Conservation (phyloP, 2,329 filamentous ascomycete species). For the Stylonectria norvegica region DNA sequence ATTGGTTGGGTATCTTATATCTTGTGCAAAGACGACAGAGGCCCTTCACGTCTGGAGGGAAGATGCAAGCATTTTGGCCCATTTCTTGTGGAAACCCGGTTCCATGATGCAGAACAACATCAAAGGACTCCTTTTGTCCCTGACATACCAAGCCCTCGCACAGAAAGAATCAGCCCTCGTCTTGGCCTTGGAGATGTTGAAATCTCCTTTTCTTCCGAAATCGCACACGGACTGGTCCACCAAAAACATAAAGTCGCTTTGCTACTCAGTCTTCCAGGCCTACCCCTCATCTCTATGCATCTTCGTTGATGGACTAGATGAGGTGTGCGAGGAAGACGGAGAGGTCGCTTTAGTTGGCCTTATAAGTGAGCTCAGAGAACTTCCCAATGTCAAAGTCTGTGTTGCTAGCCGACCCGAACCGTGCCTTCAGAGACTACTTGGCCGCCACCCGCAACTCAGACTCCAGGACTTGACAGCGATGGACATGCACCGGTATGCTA, state of each 20-base stretch:
- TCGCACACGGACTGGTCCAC: slow-evolving; percentile 17
- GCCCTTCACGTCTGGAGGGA: slow-evolving; percentile 19
- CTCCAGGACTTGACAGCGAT: too few relatives aligned
- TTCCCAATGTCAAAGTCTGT: too few relatives aligned
- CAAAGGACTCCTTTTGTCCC: slow-evolving; percentile 20
- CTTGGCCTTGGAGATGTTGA: too few relatives aligned
- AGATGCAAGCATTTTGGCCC: slow-evolving; percentile 12
- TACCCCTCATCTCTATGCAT: slow-evolving; percentile 7
- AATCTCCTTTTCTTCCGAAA: too few relatives aligned
- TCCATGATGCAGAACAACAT: slow-evolving; percentile 21
- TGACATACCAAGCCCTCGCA: too few relatives aligned
- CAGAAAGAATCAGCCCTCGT: too few relatives aligned
- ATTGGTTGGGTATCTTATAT: slow-evolving; percentile 29
- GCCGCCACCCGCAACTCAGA: too few relatives aligned
- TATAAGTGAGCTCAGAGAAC: too few relatives aligned
- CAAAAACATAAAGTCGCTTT: not conserved
- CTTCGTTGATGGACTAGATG: slow-evolving; percentile 19
- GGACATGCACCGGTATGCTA: too few relatives aligned
- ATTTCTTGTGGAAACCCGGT: slow-evolving; percentile 33
- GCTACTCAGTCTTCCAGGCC: not conserved
- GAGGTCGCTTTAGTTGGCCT: too few relatives aligned
- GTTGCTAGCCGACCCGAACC: too few relatives aligned
- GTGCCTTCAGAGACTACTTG: too few relatives aligned
- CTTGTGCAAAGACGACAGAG: slow-evolving; percentile 9
- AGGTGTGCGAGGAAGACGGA: slow-evolving; percentile 1